Percentiles rank a stretch among this genome's conserved stretches.
Evolutionary conservation across 495 filamentous ascomycete genomes (phyloP).

Genomic region (Letharia columbiana): DNA sequence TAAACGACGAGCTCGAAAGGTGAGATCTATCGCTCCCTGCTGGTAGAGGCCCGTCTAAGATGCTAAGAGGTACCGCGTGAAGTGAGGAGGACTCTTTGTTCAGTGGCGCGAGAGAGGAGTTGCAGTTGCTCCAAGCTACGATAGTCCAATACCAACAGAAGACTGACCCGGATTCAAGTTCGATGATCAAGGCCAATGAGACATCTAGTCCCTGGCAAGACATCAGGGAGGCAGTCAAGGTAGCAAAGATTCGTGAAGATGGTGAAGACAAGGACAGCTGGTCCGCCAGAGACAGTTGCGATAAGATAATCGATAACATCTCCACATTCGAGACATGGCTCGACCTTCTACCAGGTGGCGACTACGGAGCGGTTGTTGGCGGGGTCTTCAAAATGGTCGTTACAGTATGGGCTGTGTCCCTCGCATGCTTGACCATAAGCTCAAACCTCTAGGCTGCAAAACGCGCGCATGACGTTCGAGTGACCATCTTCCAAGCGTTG

Average conservation of each 20-base stretch:
- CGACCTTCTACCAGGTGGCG: constrained; percentile 10
- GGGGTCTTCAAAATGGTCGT: constrained; percentile 16
- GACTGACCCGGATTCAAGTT: neutral
- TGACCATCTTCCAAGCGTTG: constrained; percentile 7
- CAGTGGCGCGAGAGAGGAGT: neutral
- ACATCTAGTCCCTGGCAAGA: neutral
- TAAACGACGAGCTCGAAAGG: neutral
- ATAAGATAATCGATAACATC: neutral
- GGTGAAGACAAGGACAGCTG: neutral
- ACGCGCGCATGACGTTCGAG: constrained; percentile 9
- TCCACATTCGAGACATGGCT: constrained; percentile 9
- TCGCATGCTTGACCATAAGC: too few relatives aligned
- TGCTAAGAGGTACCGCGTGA: neutral
- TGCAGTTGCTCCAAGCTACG: neutral
- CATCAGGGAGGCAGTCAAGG: neutral
- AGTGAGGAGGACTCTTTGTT: constrained; percentile 2
- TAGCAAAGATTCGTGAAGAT: neutral
- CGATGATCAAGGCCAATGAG: neutral
- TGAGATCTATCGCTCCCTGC: neutral
- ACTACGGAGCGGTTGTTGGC: constrained; percentile 12
- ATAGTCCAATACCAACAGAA: neutral
- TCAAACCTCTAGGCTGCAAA: neutral
- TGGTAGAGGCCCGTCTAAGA: too few relatives aligned
- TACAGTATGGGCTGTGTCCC: neutral
- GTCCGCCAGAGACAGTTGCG: neutral